Percentiles rank a stretch among this genome's conserved stretches.
phyloP scores from a whole-genome alignment of 192 early-diverging fungal species.

The Backusella australiensis region DNA sequence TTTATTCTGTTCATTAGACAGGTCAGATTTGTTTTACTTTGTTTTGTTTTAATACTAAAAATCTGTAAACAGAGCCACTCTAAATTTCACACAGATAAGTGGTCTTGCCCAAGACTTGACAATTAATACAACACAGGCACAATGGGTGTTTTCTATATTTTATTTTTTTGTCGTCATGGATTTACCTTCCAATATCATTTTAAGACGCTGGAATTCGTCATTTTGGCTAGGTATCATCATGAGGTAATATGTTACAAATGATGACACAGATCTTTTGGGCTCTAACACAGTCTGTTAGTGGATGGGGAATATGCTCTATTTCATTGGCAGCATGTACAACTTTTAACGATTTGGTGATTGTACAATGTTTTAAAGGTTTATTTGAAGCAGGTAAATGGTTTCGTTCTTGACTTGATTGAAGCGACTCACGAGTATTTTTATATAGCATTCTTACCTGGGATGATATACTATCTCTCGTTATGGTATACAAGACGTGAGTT shows the following conservation, averaged over 20 bases:
- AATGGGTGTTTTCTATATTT: constrained; percentile 52
- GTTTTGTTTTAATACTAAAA: background rate
- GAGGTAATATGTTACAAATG: background rate
- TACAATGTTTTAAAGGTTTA: constrained; percentile 51
- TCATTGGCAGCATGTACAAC: constrained; percentile 42
- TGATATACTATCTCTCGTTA: constrained; percentile 45
- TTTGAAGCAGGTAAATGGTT: constrained; percentile 35
- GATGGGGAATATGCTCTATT: constrained; percentile 45
- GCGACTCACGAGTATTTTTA: background rate
- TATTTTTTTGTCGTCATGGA: constrained; percentile 57
- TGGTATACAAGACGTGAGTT: constrained; percentile 56
- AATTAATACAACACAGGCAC: background rate
- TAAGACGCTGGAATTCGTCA: constrained; percentile 36
- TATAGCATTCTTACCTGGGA: constrained; percentile 34
- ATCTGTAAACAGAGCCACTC: background rate
- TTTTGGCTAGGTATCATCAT: constrained; percentile 15
- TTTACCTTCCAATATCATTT: constrained; percentile 61
- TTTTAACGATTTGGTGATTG: constrained; percentile 30
- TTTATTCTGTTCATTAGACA: constrained; percentile 5
- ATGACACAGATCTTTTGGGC: no score
- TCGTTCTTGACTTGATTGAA: no score
- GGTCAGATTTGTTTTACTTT: background rate
- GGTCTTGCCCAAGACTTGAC: background rate
- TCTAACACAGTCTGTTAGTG: background rate
- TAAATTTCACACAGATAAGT: background rate